Base-by-base conservation (phyloP, 1,284 basidiomycete species). In the Rhodotorula glutinis region DNA sequence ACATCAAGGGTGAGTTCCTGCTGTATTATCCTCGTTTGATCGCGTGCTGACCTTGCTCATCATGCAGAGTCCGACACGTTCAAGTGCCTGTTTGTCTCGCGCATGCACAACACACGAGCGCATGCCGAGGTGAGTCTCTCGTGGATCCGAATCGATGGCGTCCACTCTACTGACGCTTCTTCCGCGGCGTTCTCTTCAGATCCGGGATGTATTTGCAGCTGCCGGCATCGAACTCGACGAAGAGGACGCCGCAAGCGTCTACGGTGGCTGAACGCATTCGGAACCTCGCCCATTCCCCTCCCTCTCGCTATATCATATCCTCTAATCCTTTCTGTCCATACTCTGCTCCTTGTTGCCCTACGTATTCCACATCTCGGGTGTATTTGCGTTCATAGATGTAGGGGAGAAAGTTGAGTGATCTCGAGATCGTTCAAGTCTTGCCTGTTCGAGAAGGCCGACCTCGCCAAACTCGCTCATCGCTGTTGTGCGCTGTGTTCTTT, bases 51-150 rank as follows among this genome's bases (percentile, higher is more conserved):
- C 17, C n/a, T 29, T 53, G 11, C 29, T 40, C 25, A 25, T 51
- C 25, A 21, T 9, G n/a, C 55, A 57, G 56, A 44, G 43, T 46
- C 49, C 23, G 64, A 62, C 47, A 52, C 43, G 17, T 55, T 70
- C 52, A 33, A 46, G n/a, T 73, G 71, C 38, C 33, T 51, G 11
- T 73, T 62, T 56, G 69, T 66, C n/a, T 54, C 63, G 4, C 57
- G 71, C 16, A 73, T 73, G 71, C 53, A 61, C 38, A 70, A 57
- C n/a, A 73, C 71, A 2, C 60, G 71, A 0, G 53, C 53, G 21
- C 71, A 73, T 19, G 57, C 62, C 52, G 71, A 73, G 67, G 69
- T 61, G 19, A 30, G 62, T 63, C n/a, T n/a, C n/a, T n/a, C n/a
- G n/a, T n/a, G n/a, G n/a, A n/a, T n/a, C n/a, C n/a, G n/a, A n/a